These are phyloP conservation scores for Lipomyces spencermartinsiae DNA, from an alignment of 805 yeast species.

Conservation along the genomic window DNA sequence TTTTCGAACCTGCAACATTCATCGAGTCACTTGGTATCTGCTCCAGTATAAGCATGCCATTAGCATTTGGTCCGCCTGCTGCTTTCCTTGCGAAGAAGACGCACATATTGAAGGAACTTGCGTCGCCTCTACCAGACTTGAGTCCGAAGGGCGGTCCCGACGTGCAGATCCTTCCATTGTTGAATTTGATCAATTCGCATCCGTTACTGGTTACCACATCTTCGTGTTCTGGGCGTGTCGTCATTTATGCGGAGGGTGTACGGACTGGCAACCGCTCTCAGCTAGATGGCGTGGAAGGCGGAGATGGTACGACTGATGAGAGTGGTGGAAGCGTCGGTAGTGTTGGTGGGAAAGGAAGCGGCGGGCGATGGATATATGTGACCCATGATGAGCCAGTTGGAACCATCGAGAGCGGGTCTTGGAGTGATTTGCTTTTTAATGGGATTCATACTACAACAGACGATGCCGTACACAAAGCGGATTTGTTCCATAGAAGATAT, in stretches of 20 bases:
- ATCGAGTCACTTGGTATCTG: not conserved
- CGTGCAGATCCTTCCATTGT: slow-evolving; percentile 71
- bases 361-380: slow-evolving; percentile 84
- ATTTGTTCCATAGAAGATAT: slow-evolving; percentile 42
- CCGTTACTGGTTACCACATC: slow-evolving; percentile 81
- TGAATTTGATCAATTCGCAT: slow-evolving; percentile 67
- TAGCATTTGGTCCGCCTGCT: not conserved
- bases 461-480: not conserved
- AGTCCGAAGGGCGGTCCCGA: slow-evolving; percentile 93
- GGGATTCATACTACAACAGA: slow-evolving; percentile 38
- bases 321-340: slow-evolving; percentile 42
- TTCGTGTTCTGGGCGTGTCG: slow-evolving; percentile 85
- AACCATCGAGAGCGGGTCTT: slow-evolving; percentile 3
- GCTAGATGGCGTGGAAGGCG: not conserved
- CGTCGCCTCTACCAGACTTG: slow-evolving; percentile 52
- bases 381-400: slow-evolving; percentile 60
- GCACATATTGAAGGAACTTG: slow-evolving; percentile 25
- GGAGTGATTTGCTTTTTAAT: slow-evolving; percentile 44
- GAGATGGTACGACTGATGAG: slow-evolving; percentile 9
- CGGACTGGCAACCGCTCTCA: slow-evolving; percentile 48
- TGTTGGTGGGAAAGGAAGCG: slow-evolving; percentile 84
- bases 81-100: slow-evolving; percentile 24
- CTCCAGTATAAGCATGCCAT: not conserved
- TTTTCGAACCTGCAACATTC: not conserved
- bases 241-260: slow-evolving; percentile 79